phyloP scores from a whole-genome alignment of 768 basidiomycete species.

The Lactarius akahatsu region DNA sequence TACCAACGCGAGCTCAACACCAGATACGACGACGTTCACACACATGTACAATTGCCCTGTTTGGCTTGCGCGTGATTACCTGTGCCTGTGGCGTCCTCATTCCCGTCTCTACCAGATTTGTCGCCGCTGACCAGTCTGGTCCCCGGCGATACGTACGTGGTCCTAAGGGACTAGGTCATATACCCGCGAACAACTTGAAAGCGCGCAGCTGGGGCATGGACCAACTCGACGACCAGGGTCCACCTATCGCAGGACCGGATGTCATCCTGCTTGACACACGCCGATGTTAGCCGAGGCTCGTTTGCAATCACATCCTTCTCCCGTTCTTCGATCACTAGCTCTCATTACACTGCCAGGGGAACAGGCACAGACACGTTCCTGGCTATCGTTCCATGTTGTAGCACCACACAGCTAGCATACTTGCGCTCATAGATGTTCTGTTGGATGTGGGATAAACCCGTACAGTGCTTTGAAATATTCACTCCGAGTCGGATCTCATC shows the following conservation, averaged over 20 bases:
- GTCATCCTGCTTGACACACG: background rate
- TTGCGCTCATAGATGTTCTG: background rate
- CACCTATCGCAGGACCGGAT: background rate
- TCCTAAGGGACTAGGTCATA: background rate
- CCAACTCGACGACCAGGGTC: background rate
- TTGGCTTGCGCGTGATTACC: conserved; percentile 13
- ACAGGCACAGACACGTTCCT: background rate
- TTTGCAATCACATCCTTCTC: background rate
- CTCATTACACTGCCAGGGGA: background rate
- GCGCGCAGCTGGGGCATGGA: background rate
- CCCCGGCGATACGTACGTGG: conserved; percentile 18
- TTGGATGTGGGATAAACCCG: background rate
- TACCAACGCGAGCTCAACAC: conserved; percentile 16
- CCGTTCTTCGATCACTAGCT: background rate
- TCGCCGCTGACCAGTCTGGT: conserved; percentile 14
- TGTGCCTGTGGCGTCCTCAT: conserved; percentile 24
- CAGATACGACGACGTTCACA: conserved; percentile 18
- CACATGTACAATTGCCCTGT: background rate
- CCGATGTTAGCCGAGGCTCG: background rate
- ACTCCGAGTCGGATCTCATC: background rate
- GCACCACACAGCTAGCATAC: background rate
- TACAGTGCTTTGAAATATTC: conserved; percentile 1
- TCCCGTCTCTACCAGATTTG: conserved; percentile 2
- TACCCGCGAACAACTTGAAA: background rate
- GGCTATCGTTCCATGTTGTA: background rate